A percentile compares a stretch with the other conserved stretches of the same genome.
Conservation (phyloP, 2,329 filamentous ascomycete genomes). For the Phyllosticta citriasiana region DNA sequence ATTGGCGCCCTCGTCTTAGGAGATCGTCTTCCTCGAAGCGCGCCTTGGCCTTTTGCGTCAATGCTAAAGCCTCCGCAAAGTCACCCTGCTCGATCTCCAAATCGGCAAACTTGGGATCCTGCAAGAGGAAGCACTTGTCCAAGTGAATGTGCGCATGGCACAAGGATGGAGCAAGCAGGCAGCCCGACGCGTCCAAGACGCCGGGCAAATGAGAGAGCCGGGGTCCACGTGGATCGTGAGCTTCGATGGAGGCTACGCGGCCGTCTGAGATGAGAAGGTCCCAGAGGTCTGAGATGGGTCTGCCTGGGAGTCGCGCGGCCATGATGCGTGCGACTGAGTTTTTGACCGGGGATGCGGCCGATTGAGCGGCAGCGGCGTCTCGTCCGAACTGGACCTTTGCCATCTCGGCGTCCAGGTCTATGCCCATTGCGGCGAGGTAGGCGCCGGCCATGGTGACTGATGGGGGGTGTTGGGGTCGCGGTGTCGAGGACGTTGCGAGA, state of each 20-base stretch:
- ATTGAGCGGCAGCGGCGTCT: neutral
- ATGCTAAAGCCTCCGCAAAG: conserved; percentile 54
- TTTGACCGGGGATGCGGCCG: neutral
- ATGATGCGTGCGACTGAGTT: conserved; percentile 19
- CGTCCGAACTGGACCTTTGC: conserved; percentile 18
- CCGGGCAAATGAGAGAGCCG: conserved; percentile 14
- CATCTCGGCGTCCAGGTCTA: conserved; percentile 25
- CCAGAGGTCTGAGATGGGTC: conserved; percentile 24
- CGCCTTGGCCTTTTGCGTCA: conserved; percentile 51
- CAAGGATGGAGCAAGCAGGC: conserved; percentile 45
- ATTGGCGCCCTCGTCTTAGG: conserved; percentile 52
- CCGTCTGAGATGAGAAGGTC: conserved; percentile 27
- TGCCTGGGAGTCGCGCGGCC: conserved; percentile 25
- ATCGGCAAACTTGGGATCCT: conserved; percentile 48
- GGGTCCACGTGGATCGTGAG: conserved; percentile 16
- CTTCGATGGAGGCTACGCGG: conserved; percentile 22
- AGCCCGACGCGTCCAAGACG: conserved; percentile 31
- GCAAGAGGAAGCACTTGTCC: conserved; percentile 55
- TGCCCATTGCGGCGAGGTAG: conserved; percentile 14
- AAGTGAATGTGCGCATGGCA: conserved; percentile 67
- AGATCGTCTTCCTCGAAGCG: conserved; percentile 54
- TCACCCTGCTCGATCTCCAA: conserved; percentile 50
- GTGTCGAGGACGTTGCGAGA: neutral
- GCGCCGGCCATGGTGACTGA: conserved; percentile 8
- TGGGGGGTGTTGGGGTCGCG: neutral